phyloP scores from a whole-genome alignment of 768 basidiomycete species.

The Tulasnella sp. region DNA sequence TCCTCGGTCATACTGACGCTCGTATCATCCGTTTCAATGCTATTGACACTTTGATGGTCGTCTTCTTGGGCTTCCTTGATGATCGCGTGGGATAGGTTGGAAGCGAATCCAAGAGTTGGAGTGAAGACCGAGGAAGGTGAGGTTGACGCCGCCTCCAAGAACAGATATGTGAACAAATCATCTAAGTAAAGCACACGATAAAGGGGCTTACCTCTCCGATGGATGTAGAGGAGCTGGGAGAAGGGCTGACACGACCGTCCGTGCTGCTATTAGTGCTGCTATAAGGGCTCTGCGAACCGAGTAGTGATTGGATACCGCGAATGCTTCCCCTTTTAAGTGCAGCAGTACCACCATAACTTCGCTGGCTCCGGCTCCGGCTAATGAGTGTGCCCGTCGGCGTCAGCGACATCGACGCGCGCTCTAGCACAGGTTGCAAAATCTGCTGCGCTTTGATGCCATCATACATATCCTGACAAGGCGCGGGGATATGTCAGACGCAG shows the following conservation, averaged over 20 bases:
- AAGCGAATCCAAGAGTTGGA: slow-evolving; percentile 91
- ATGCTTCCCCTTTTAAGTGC: slow-evolving; percentile 87
- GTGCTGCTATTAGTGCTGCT: slow-evolving; percentile 66
- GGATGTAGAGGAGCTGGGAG: slow-evolving; percentile 87
- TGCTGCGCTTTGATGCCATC: slow-evolving; percentile 81
- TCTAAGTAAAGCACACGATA: neutral
- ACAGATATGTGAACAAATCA: neutral
- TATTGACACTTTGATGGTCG: slow-evolving; percentile 60
- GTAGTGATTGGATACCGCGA: slow-evolving; percentile 72
- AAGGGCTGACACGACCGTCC: slow-evolving; percentile 87
- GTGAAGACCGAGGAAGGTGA: slow-evolving; percentile 62
- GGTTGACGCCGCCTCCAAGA: slow-evolving; percentile 44
- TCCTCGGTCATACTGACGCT: slow-evolving; percentile 87
- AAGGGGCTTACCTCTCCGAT: slow-evolving; percentile 56
- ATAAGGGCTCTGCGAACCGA: slow-evolving; percentile 68
- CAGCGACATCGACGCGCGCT: slow-evolving; percentile 42
- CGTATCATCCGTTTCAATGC: slow-evolving; percentile 54
- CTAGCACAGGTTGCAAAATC: slow-evolving; percentile 63
- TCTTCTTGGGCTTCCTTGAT: slow-evolving; percentile 92
- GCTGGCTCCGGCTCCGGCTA: slow-evolving; percentile 58
- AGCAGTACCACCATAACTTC: slow-evolving; percentile 37
- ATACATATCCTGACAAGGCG: slow-evolving; percentile 75
- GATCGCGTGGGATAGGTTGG: slow-evolving; percentile 90
- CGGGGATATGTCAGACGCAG: neutral
- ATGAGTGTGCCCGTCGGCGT: slow-evolving; percentile 42